Evolutionary conservation across 1,139 yeast species (phyloP).

Genomic region (Yamadazyma pseudoaaseri): DNA sequence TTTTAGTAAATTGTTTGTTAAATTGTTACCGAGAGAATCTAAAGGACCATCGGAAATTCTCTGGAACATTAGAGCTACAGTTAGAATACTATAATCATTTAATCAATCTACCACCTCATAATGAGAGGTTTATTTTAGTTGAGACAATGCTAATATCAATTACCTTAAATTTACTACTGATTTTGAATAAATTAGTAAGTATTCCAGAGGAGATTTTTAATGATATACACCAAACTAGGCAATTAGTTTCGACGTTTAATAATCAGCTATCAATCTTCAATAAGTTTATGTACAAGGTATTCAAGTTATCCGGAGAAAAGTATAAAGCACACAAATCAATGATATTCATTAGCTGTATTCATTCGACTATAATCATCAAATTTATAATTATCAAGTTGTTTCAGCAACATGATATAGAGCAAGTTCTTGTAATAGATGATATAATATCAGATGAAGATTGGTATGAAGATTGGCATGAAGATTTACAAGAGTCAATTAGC

Average conservation of each 20-base stretch:
- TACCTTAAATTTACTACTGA: slow-evolving; percentile 24
- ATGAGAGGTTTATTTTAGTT: slow-evolving; percentile 17
- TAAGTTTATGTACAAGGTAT: slow-evolving; percentile 22
- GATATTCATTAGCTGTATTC: slow-evolving; percentile 27
- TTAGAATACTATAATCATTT: slow-evolving; percentile 23
- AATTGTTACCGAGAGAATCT: slow-evolving; percentile 23
- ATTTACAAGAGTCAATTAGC: neutral
- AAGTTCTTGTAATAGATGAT: neutral
- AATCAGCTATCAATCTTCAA: slow-evolving; percentile 36
- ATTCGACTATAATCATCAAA: slow-evolving; percentile 32
- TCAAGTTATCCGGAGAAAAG: slow-evolving; percentile 8
- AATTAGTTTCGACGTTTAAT: slow-evolving; percentile 20
- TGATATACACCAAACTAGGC: slow-evolving; percentile 9
- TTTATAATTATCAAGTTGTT: slow-evolving; percentile 20
- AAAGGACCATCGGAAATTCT: slow-evolving; percentile 13
- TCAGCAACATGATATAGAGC: neutral
- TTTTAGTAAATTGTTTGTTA: slow-evolving; percentile 32
- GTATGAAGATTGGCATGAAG: slow-evolving; percentile 1
- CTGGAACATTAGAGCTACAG: slow-evolving; percentile 23
- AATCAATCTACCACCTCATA: slow-evolving; percentile 14
- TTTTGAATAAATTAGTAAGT: slow-evolving; percentile 15
- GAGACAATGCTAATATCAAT: slow-evolving; percentile 30
- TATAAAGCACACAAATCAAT: slow-evolving; percentile 18
- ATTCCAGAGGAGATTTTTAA: slow-evolving; percentile 2
- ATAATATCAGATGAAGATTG: neutral